Percentiles rank a stretch among this genome's conserved stretches.
phyloP scores from a whole-genome alignment of 1,284 basidiomycete species.

The Phellopilus nigrolimitatus region DNA sequence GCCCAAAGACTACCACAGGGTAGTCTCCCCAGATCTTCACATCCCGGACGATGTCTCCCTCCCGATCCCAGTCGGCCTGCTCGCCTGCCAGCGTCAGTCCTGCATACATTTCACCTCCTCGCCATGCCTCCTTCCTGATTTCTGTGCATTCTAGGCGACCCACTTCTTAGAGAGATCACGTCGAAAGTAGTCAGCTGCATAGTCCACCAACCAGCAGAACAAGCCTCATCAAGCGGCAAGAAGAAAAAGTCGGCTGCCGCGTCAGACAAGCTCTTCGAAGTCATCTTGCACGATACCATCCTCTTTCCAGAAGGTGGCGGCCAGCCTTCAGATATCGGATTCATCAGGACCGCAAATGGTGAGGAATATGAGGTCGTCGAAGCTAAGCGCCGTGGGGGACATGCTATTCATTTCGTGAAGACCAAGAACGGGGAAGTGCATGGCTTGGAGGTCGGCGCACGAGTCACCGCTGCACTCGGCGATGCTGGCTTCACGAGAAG shows the following conservation, averaged over 20 bases:
- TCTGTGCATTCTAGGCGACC: constrained; percentile 47
- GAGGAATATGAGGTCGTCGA: constrained; percentile 61
- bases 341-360: constrained; percentile 43
- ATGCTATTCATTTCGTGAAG: constrained; percentile 74
- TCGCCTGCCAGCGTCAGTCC: constrained; percentile 65
- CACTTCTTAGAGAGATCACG: constrained; percentile 50
- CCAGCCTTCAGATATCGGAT: constrained; percentile 77
- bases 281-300: constrained; percentile 79
- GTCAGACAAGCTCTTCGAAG: constrained; percentile 47
- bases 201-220: constrained; percentile 36
- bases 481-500: constrained; percentile 65
- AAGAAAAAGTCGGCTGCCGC: constrained; percentile 44
- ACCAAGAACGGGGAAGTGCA: constrained; percentile 38
- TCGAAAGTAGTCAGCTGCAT: constrained; percentile 50
- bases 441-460: constrained; percentile 45
- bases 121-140: constrained; percentile 17
- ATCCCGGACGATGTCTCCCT: constrained; percentile 46
- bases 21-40: constrained; percentile 50
- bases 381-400: constrained; percentile 65
- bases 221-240: constrained; percentile 41
- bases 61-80: constrained; percentile 63
- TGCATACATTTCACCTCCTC: constrained; percentile 12
- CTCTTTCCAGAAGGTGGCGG: constrained; percentile 89
- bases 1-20: constrained; percentile 57
- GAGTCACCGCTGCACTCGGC: constrained; percentile 54